A percentile compares a stretch with the other conserved stretches of the same genome.
Conservation (phyloP, 257 asterid species). For the Solanum corneliomulleri region DNA sequence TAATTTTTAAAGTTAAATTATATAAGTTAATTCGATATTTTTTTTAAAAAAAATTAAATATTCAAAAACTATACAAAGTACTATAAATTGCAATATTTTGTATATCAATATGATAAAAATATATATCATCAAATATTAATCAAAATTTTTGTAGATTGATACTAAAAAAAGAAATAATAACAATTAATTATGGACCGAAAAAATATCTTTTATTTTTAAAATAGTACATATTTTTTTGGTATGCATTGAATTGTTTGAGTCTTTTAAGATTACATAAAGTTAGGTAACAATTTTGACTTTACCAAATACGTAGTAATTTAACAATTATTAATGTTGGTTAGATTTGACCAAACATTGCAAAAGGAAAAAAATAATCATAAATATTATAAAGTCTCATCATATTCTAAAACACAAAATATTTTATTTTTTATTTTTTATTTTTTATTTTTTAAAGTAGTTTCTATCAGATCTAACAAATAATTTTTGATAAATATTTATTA, state of each 20-base stretch:
- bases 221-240: too few species aligned
- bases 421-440: too few species aligned
- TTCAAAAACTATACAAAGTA: too few species aligned
- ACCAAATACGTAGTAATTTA: not conserved
- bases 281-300: not conserved
- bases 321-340: not conserved
- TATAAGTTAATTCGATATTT: too few species aligned
- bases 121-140: accelerated
- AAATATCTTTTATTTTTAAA: too few species aligned
- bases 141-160: too few species aligned
- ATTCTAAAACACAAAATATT: not conserved
- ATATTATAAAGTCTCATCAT: not conserved
- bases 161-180: too few species aligned
- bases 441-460: not conserved
- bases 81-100: too few species aligned
- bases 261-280: not conserved
- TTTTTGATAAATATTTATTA: not conserved
- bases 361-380: not conserved
- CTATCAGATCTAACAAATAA: not conserved
- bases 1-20: too few species aligned
- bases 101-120: too few species aligned
- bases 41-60: too few species aligned
- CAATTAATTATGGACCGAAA: too few species aligned
- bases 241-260: not conserved
- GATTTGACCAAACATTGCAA: not conserved